Percentiles rank a stretch among this genome's conserved stretches.
Evolutionary conservation across 352 stramenopile genomes (phyloP).

Genomic region (Globisporangium iwayamae): DNA sequence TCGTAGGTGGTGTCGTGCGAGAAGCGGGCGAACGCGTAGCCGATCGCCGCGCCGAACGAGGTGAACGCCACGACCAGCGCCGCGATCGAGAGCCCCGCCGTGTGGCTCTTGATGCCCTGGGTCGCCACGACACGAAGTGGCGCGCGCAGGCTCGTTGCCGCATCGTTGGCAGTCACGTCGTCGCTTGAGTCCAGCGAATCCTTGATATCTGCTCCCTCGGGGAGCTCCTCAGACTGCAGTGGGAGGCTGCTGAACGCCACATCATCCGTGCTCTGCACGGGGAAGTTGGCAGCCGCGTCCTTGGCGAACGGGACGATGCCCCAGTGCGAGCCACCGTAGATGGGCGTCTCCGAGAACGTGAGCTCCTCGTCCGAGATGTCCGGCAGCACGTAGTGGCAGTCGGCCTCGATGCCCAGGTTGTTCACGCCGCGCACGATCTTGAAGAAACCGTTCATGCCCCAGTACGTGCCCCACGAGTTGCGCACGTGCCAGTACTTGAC

Average conservation of each 20-base stretch:
- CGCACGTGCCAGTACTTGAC: conserved; percentile 93
- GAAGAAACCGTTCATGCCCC: conserved; percentile 93
- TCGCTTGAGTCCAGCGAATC: conserved; percentile 17
- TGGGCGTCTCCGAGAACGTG: conserved; percentile 49
- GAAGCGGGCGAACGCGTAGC: conserved; percentile 13
- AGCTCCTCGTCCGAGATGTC: conserved; percentile 53
- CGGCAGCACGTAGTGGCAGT: conserved; percentile 83
- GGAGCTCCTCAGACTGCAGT: conserved; percentile 44
- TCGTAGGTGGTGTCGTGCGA: conserved; percentile 8
- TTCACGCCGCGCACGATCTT: conserved; percentile 81
- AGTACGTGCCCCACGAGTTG: conserved; percentile 89
- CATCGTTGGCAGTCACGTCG: not conserved
- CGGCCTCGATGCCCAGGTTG: conserved; percentile 81
- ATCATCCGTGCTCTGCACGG: conserved; percentile 83
- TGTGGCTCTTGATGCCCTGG: not conserved
- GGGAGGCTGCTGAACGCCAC: conserved; percentile 49
- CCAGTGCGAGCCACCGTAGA: conserved; percentile 58
- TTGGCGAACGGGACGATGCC: conserved; percentile 55
- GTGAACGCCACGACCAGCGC: conserved; percentile 13
- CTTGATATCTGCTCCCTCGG: conserved; percentile 15
- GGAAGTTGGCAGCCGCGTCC: conserved; percentile 62
- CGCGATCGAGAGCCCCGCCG: conserved; percentile 4
- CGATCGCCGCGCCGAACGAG: conserved; percentile 16
- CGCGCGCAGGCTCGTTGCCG: conserved; percentile 9
- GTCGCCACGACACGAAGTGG: conserved; percentile 2